Conservation (phyloP, 2,329 filamentous ascomycete genomes). For the Hansfordia pulvinata region DNA sequence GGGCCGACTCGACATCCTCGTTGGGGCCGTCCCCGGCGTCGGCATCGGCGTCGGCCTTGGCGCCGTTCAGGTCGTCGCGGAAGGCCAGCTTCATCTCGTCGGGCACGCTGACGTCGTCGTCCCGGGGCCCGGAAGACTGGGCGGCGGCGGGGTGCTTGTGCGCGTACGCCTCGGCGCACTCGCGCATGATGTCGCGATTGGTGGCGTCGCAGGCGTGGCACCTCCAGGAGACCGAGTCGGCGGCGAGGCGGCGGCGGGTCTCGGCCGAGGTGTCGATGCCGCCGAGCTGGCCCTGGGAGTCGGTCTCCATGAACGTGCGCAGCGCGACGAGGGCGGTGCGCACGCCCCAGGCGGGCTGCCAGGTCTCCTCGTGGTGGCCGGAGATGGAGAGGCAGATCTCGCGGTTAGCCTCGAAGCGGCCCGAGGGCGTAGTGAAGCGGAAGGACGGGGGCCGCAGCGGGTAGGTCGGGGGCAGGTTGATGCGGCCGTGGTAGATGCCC, state of each 20-base stretch:
- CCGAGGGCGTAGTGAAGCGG: slow-evolving; percentile 83
- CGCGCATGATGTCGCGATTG: slow-evolving; percentile 62
- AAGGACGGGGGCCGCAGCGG: slow-evolving; percentile 89
- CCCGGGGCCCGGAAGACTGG: slow-evolving; percentile 18
- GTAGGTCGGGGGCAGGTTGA: slow-evolving; percentile 79
- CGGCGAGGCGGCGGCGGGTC: slow-evolving; percentile 56
- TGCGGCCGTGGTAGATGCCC: slow-evolving; percentile 91
- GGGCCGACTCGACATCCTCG: slow-evolving; percentile 27
- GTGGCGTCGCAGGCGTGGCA: slow-evolving; percentile 58
- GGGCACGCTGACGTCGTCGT: slow-evolving; percentile 22
- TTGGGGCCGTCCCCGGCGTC: slow-evolving; percentile 6
- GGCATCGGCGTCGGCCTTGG: slow-evolving; percentile 12
- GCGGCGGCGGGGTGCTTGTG: slow-evolving; percentile 22
- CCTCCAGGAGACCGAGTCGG: slow-evolving; percentile 48
- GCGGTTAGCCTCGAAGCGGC: slow-evolving; percentile 89
- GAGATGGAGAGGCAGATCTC: slow-evolving; percentile 93
- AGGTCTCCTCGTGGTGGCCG: slow-evolving; percentile 94
- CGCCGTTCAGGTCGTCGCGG: slow-evolving; percentile 51
- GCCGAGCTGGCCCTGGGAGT: slow-evolving; percentile 76
- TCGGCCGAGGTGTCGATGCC: slow-evolving; percentile 65
- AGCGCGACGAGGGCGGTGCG: slow-evolving; percentile 73
- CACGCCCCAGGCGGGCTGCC: slow-evolving; percentile 97
- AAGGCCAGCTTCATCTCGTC: slow-evolving; percentile 53
- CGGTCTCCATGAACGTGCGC: slow-evolving; percentile 85
- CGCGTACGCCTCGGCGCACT: slow-evolving; percentile 41